Evolutionary conservation across 345 rosid species (phyloP).

Genomic region (Eucalyptus albens): DNA sequence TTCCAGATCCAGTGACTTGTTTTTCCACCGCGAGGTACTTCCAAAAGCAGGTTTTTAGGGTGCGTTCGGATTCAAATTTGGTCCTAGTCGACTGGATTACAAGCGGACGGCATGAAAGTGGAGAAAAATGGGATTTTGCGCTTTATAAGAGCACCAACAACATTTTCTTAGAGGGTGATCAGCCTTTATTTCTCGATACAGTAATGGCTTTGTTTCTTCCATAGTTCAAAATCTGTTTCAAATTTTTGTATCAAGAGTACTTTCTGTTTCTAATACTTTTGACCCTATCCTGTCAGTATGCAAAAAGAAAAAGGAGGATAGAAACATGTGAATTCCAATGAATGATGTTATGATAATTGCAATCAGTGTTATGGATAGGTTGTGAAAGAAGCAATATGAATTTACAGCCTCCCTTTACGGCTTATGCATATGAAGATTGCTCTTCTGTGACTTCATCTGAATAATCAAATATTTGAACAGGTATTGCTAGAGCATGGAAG

Average conservation of each 20-base stretch:
- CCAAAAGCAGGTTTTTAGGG: slow-evolving; percentile 76
- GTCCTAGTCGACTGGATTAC: slow-evolving; percentile 92
- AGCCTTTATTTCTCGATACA: slow-evolving; percentile 72
- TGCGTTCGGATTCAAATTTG: slow-evolving; percentile 52
- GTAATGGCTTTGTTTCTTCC: slow-evolving; percentile 13
- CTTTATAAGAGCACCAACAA: slow-evolving; percentile 78
- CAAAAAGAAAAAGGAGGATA: not conserved
- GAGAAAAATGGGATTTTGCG: slow-evolving; percentile 88
- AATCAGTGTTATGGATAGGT: not conserved
- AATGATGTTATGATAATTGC: not conserved
- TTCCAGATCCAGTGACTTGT: slow-evolving; percentile 94
- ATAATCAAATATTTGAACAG: slow-evolving; percentile 11
- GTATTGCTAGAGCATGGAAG: slow-evolving; percentile 58
- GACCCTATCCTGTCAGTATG: not conserved
- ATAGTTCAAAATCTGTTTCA: not conserved
- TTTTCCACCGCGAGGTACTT: slow-evolving; percentile 79
- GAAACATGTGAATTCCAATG: not conserved
- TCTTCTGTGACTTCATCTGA: not conserved
- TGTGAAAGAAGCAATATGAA: not conserved
- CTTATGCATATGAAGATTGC: not conserved
- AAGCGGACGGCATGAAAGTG: slow-evolving; percentile 83
- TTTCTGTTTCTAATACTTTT: not conserved
- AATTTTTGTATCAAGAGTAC: not conserved
- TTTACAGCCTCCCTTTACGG: not conserved
- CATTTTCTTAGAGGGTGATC: slow-evolving; percentile 36